Evolutionary conservation across 1,139 yeast species (phyloP).

Genomic region (Yamadazyma blattariae): DNA sequence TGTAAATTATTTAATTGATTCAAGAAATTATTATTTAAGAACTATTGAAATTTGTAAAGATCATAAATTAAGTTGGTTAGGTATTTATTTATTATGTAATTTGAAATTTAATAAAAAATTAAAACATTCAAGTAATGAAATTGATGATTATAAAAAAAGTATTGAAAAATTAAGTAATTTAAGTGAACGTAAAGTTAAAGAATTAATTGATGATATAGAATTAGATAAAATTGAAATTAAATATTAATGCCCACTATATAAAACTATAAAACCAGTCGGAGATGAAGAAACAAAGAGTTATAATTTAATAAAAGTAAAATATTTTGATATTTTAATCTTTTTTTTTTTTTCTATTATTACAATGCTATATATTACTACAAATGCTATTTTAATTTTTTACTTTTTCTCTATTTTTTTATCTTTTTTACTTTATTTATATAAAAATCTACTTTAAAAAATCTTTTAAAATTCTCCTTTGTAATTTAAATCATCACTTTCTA

Average conservation of each 20-base stretch:
- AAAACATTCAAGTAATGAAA: slow-evolving; percentile 19
- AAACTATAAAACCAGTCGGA: too few relatives aligned
- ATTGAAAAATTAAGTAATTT: slow-evolving; percentile 20
- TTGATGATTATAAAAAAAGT: slow-evolving; percentile 21
- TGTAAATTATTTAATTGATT: slow-evolving; percentile 26
- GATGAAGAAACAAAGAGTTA: too few relatives aligned
- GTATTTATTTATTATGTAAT: slow-evolving; percentile 46
- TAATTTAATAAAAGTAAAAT: too few relatives aligned
- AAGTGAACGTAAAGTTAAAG: slow-evolving; percentile 19
- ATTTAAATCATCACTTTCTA: slow-evolving; percentile 44
- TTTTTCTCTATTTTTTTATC: too few relatives aligned
- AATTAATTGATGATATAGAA: slow-evolving; percentile 12
- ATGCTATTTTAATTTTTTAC: too few relatives aligned
- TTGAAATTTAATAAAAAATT: slow-evolving; percentile 22
- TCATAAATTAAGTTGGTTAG: slow-evolving; percentile 75
- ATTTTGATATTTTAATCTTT: too few relatives aligned
- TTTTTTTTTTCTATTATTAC: too few relatives aligned
- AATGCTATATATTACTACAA: too few relatives aligned
- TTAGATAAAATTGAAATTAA: slow-evolving; percentile 2
- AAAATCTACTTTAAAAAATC: too few relatives aligned
- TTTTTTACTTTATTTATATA: too few relatives aligned
- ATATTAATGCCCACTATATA: too few relatives aligned
- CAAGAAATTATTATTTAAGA: slow-evolving; percentile 59
- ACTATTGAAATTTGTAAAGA: slow-evolving; percentile 73
- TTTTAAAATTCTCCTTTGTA: slow-evolving; percentile 47